Evolutionary conservation across 2,329 filamentous ascomycete species (phyloP), one percentile per base, ranked within the genome.

Genomic region (Coniochaeta sp.): DNA sequence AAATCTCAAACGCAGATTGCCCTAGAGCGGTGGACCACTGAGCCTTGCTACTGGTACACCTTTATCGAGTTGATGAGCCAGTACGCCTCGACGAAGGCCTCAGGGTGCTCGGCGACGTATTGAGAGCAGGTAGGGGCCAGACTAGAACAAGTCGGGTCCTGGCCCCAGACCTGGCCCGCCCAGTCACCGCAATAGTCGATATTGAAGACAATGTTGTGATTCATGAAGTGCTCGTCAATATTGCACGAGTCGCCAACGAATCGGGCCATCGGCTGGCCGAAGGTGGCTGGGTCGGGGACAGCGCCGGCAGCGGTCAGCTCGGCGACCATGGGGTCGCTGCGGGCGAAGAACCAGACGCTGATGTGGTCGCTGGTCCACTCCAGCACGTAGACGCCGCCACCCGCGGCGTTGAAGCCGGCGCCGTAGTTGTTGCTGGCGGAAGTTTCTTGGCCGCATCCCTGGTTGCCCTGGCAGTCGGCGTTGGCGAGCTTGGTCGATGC

Each of bases 121-220:
- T 85, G 83, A 31, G 86, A 70, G 77, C 93, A 96, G 0, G 85
- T 87, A 43, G 74, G 63, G 0, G 85, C 89, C 65, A 84, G 78
- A 44, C 80, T 74, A 1, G 80, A 74, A 72, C 89, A 93, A 50
- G 81, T 79, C 5, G 73, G 63, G 62, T 86, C 80, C 34, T 72
- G 68, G 57, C 69, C 68, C 88, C 89, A 96, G 36, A 87, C 84
- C 47, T 77, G 71, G 26, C 90, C 90, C 8, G 92, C 92, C 92
- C 92, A 96, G 69, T 89, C 84, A 22, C 93, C 93, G 73, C 93
- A 97, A 72, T 96, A 91, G 6, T 89, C 89, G 0, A 87, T 95
- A 74, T 93, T 86, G 73, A 95, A 87, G 64, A 93, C 83, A 64
- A 97, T 86, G 67, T 88, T 83, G 76, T 96, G 83, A 62, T 88